These are phyloP conservation scores for Avena eriantha DNA, from an alignment of 176 grass and related monocot species.

Conservation along the genomic window DNA sequence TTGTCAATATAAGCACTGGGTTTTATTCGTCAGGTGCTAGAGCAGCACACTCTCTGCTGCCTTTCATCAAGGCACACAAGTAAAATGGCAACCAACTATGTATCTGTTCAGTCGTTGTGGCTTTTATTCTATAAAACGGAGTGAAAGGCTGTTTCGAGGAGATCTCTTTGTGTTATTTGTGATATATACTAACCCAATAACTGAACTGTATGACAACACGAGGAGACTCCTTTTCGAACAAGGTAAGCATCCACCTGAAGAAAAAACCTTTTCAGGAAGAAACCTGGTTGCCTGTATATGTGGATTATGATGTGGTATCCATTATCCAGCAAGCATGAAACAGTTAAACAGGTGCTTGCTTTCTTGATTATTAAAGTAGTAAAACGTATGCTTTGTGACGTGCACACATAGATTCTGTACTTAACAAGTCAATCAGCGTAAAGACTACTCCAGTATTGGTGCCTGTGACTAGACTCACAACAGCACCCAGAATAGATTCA, in stretches of 20 bases:
- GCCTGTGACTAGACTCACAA: slow-evolving; percentile 7
- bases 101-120: too few species aligned
- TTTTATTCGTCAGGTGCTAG: background rate
- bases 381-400: background rate
- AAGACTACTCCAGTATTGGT: background rate
- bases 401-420: slow-evolving; percentile 27
- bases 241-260: slow-evolving; percentile 44
- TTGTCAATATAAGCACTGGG: background rate
- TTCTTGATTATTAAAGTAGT: slow-evolving; percentile 8
- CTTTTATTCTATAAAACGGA: too few species aligned
- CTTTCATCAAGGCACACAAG: background rate
- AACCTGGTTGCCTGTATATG: slow-evolving; percentile 21
- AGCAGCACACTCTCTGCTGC: background rate
- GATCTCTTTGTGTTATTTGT: slow-evolving; percentile 16
- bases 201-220: slow-evolving; percentile 23
- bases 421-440: slow-evolving; percentile 20
- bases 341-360: slow-evolving; percentile 19
- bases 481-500: background rate
- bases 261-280: slow-evolving; percentile 1
- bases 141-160: too few species aligned
- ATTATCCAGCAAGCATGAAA: slow-evolving; percentile 21
- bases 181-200: slow-evolving; percentile 24
- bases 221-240: slow-evolving; percentile 22
- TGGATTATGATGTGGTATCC: slow-evolving; percentile 52
- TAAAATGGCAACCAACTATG: too few species aligned